Conservation (phyloP, 768 basidiomycete genomes). For the Tylopilus felleus region DNA sequence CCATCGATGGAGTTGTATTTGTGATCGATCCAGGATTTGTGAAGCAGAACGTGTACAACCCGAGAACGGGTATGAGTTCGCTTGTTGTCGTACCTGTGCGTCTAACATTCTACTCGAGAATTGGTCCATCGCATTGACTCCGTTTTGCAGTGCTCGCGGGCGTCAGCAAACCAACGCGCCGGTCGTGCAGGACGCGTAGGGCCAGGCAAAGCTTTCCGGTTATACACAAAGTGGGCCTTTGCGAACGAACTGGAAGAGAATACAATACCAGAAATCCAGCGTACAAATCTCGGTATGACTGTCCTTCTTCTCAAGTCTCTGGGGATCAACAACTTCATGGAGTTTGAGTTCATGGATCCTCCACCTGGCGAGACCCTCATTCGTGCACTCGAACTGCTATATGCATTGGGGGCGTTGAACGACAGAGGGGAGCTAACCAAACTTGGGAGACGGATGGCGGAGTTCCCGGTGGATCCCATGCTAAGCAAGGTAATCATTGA, state of each 20-base stretch:
- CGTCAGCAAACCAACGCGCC: constrained; percentile 95
- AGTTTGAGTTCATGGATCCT: constrained; percentile 98
- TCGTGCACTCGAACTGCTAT: constrained; percentile 88
- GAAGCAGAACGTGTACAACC: constrained; percentile 99
- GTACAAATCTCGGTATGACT: constrained; percentile 96
- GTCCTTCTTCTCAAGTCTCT: constrained; percentile 93
- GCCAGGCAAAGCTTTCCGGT: constrained; percentile 95
- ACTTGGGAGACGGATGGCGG: constrained; percentile 94
- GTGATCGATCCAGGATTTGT: constrained; percentile 99
- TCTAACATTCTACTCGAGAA: constrained; percentile 14
- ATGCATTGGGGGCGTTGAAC: constrained; percentile 94
- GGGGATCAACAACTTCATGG: constrained; percentile 97
- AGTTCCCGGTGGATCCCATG: constrained; percentile 99
- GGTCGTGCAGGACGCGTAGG: constrained; percentile 98
- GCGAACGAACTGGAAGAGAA: constrained; percentile 94
- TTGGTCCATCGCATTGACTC: neutral
- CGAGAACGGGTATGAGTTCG: constrained; percentile 97
- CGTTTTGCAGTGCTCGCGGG: constrained; percentile 76
- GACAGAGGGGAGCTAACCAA: constrained; percentile 97
- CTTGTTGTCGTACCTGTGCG: constrained; percentile 91
- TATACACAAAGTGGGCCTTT: constrained; percentile 99
- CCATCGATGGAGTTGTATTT: constrained; percentile 98
- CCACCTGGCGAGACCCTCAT: constrained; percentile 98
- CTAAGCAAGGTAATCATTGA: constrained; percentile 94
- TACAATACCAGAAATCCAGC: constrained; percentile 97